A percentile compares a stretch with the other conserved stretches of the same genome.
Evolutionary conservation across 441 rosid genomes (phyloP).

Genomic region (Adansonia rubrostipa): DNA sequence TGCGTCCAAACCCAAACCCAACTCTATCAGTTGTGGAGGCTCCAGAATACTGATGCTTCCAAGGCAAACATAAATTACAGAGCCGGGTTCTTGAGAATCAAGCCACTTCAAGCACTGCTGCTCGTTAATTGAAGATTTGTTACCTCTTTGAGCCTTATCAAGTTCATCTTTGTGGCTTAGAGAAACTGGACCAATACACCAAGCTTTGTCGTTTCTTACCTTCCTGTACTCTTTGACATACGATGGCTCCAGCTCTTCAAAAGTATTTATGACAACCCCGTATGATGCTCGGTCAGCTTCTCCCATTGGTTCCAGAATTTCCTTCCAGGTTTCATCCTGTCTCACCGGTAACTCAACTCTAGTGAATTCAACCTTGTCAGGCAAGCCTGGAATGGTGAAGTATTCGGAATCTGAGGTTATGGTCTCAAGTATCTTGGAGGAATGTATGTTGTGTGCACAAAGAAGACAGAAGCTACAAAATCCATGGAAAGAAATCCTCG

Average conservation of each 20-base stretch:
- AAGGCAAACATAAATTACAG: conserved; percentile 52
- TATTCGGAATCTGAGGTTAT: conserved; percentile 29
- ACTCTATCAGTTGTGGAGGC: conserved; percentile 42
- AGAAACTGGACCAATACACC: conserved; percentile 56
- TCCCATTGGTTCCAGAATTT: conserved; percentile 27
- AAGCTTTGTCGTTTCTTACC: conserved; percentile 33
- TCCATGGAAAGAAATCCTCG: conserved; percentile 48
- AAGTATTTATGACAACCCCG: conserved; percentile 43
- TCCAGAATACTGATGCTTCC: conserved; percentile 46
- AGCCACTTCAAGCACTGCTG: conserved; percentile 45
- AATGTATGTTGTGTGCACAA: conserved; percentile 24
- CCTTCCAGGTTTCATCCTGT: conserved; percentile 29
- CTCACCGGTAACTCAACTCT: conserved; percentile 18
- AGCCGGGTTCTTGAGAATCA: conserved; percentile 34
- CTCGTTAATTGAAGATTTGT: conserved; percentile 32
- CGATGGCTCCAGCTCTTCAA: conserved; percentile 48
- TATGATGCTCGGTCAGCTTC: conserved; percentile 33
- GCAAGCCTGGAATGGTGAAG: conserved; percentile 35
- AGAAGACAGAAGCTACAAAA: conserved; percentile 39
- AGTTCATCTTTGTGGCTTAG: conserved; percentile 35
- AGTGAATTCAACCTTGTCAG: conserved; percentile 37
- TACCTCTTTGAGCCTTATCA: conserved; percentile 49
- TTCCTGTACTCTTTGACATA: conserved; percentile 32
- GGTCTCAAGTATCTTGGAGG: conserved; percentile 24
- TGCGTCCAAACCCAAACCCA: conserved; percentile 52